Evolutionary conservation across 2,329 filamentous ascomycete species (phyloP), one percentile per base, ranked within the genome.

Genomic region (Alternaria brassicae): DNA sequence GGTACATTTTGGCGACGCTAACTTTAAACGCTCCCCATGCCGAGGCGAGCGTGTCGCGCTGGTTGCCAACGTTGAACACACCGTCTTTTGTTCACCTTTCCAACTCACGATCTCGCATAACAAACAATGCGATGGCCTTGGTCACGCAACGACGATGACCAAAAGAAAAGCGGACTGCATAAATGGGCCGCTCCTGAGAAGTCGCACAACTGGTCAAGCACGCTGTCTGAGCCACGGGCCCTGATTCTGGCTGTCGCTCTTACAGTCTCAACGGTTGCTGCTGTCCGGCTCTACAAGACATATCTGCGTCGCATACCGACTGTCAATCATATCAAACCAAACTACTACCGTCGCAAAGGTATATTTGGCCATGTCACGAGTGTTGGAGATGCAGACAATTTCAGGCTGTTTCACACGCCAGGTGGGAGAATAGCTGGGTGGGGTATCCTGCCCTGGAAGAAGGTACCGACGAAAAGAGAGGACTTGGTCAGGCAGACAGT

Each of bases 321-420:
- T 56, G 87, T 91, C 34, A 83, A 86, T 23, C 85, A 93, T 74
- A 90, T 99, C 67, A 87, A 88, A 47, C 90, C 92, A 2, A 81
- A 83, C 10, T 90, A 89, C 73, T 94, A 94, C 74, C 87, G 91
- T 44, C 88, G 83, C 61, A 85, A 91, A 68, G 93, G 87, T 67
- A 74, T 99, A 40, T 90, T 94, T 69, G 95, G 95, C 13, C 86
- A 86, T 62, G 95, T 98, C 40, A 97, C 94, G 12, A 93, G 91
- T 68, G 95, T 99, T 23, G 95, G 96, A 40, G 95, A 99, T 83
- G 96, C 93, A 4, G 95, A 99, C 78, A 94, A 94, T 75, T 97
- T 99, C 77, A 90, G 95, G 68, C 78, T 99, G 47, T 99, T 90
- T 76, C 95, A 99, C 77, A 98, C 93, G 0, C 95, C 95, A 0